Evolutionary conservation across 2,329 filamentous ascomycete genomes (phyloP).

Genomic region (Trichoderma sp.): DNA sequence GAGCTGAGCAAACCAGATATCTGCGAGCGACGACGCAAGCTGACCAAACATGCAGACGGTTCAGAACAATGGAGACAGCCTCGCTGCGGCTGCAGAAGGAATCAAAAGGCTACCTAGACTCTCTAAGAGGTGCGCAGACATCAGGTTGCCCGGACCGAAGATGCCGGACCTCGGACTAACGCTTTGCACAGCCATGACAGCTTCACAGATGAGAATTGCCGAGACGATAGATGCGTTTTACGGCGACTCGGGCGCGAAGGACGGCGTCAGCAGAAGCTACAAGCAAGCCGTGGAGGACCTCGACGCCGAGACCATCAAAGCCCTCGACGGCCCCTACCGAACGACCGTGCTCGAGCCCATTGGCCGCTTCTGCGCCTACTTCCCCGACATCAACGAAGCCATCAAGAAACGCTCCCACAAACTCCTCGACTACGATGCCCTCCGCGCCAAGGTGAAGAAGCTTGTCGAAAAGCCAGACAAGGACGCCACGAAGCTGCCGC

Average conservation of each 20-base stretch:
- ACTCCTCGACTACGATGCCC: conserved; percentile 94
- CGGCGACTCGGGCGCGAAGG: conserved; percentile 89
- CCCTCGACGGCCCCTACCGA: conserved; percentile 91
- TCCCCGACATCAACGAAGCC: conserved; percentile 98
- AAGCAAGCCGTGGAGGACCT: conserved; percentile 98
- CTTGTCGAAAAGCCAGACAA: conserved; percentile 98
- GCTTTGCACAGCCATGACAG: conserved; percentile 79
- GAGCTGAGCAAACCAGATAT: conserved; percentile 14
- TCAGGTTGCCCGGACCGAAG: background rate
- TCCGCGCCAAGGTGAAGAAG: conserved; percentile 95
- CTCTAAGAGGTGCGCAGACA: conserved; percentile 69
- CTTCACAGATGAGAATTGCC: conserved; percentile 98
- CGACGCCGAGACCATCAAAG: conserved; percentile 97
- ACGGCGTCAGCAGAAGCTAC: conserved; percentile 94
- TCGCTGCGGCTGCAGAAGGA: conserved; percentile 93
- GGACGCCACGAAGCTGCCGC: conserved; percentile 92
- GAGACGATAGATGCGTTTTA: conserved; percentile 99
- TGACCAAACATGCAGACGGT: conserved; percentile 63
- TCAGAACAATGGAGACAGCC: conserved; percentile 95
- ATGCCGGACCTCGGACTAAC: conserved; percentile 1
- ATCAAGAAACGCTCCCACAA: conserved; percentile 99
- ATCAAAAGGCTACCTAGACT: conserved; percentile 96
- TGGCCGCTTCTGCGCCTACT: conserved; percentile 94
- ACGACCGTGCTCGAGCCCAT: conserved; percentile 96
- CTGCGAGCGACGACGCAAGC: background rate